phyloP scores from a whole-genome alignment of 1,284 basidiomycete species.

The Irpex sp. region DNA sequence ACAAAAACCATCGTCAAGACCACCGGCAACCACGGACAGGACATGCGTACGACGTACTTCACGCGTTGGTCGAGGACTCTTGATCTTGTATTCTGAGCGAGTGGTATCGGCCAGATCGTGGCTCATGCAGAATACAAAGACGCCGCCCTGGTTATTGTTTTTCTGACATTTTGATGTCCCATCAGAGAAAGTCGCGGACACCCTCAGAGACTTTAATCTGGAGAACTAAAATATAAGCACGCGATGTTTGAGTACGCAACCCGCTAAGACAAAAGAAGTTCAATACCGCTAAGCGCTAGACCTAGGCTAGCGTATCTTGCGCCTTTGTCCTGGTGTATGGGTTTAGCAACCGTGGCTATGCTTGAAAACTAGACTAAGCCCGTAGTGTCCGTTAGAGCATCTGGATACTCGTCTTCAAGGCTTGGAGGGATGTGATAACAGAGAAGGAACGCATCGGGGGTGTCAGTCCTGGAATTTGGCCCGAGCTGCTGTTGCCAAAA shows the following conservation, averaged over 20 bases:
- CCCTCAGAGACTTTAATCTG: neutral
- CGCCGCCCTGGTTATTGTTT: neutral
- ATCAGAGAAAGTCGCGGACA: neutral
- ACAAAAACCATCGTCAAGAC: slow-evolving; percentile 2
- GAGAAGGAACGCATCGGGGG: too few relatives aligned
- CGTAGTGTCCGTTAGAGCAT: too few relatives aligned
- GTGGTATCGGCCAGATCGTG: neutral
- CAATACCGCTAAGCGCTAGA: neutral
- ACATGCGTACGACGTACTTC: neutral
- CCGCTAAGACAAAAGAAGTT: neutral
- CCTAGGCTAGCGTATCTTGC: neutral
- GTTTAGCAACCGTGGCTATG: neutral
- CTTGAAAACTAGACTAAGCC: neutral
- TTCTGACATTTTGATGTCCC: neutral
- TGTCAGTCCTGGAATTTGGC: too few relatives aligned
- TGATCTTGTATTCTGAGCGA: neutral
- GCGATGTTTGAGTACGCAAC: neutral
- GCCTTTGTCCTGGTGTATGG: slow-evolving; percentile 1
- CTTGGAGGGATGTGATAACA: too few relatives aligned
- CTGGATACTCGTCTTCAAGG: too few relatives aligned
- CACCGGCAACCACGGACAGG: neutral
- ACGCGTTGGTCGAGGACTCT: neutral
- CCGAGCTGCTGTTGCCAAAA: too few relatives aligned
- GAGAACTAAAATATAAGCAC: neutral
- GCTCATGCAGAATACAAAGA: neutral